These are phyloP conservation scores for Achaetomium macrosporum DNA, from an alignment of 2,329 filamentous ascomycete genomes.

Conservation along the genomic window DNA sequence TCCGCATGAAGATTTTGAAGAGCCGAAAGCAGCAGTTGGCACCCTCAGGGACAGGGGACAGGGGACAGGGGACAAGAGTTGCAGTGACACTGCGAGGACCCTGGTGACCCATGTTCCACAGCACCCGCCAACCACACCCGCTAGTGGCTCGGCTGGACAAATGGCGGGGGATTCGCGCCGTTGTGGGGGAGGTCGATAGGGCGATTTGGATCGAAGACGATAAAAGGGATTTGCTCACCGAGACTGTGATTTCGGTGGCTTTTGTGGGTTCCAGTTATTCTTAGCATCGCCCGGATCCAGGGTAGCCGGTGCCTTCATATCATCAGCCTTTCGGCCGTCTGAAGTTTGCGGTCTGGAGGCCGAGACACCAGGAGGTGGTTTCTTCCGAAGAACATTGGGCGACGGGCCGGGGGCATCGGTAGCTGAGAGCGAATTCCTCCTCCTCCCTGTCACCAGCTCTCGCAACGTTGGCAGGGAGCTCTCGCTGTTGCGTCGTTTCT, in stretches of 20 bases:
- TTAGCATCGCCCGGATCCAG: neutral
- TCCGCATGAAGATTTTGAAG: slow-evolving; percentile 4
- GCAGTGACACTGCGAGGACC: neutral
- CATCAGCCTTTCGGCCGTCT: neutral
- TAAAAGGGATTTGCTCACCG: slow-evolving; percentile 21
- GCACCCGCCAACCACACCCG: neutral
- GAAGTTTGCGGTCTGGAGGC: neutral
- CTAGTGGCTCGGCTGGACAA: neutral
- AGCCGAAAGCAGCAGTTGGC: slow-evolving; percentile 5
- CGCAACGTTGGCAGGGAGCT: slow-evolving; percentile 7
- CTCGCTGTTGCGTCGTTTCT: slow-evolving; percentile 18
- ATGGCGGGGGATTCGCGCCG: neutral
- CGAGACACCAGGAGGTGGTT: neutral
- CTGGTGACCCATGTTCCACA: slow-evolving; percentile 2
- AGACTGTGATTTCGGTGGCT: slow-evolving; percentile 19
- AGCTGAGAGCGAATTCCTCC: slow-evolving; percentile 17
- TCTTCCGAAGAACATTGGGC: slow-evolving; percentile 9
- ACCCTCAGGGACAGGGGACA: neutral
- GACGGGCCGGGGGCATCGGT: slow-evolving; percentile 3
- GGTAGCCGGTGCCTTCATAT: neutral
- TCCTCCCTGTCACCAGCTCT: slow-evolving; percentile 10
- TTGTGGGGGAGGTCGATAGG: neutral
- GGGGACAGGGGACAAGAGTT: neutral
- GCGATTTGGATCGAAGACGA: slow-evolving; percentile 3
- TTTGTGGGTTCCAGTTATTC: neutral